Evolutionary conservation across 2,329 filamentous ascomycete genomes (phyloP), one percentile per base, ranked within the genome.

Genomic region (Albifimbria verrucaria): DNA sequence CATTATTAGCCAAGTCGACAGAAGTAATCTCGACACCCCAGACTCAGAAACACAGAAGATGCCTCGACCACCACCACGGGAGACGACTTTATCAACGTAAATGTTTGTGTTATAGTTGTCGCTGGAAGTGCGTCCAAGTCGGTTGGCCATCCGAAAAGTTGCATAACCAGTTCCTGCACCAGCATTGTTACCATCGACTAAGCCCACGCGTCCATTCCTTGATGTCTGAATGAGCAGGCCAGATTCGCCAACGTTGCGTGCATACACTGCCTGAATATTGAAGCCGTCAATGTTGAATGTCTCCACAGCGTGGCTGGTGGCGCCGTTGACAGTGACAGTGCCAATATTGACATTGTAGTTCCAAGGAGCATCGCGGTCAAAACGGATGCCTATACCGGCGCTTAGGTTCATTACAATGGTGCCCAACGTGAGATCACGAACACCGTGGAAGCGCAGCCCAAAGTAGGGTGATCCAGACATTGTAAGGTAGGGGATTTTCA

Each of bases 251-350:
- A 48, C 45, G 9, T 48, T 48, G 45, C 20, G 21, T 10, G 45
- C 45, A 25, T n/a, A n/a, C 10, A 48, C 45, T 11, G 11, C 17
- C 17, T 28, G 11, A 24, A 48, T 48, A 20, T 48, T 28, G 45
- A 48, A 32, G 22, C 45, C 45, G n/a, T 48, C 45, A 28, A 48
- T 48, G 45, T 48, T 48, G 17, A 26, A 48, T 24, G 45, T 48
- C 45, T 48, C 45, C n/a, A 48, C 45, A 3, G 45, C 45, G 18
- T 48, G 45, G 45, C 45, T 48, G 15, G 22, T 20, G 7, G 45
- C 45, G 2, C 45, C 45, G 17, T 15, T 26, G 10, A 48, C 45
- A 4, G 20, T 22, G 10, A 48, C 28, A 12, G 24, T 32, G 45
- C 24, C 45, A 22, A 48, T 48, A 5, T 24, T 26, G 23, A 48